Base-by-base conservation (phyloP, 768 basidiomycete species). In the Phlebiopsis gigantea region DNA sequence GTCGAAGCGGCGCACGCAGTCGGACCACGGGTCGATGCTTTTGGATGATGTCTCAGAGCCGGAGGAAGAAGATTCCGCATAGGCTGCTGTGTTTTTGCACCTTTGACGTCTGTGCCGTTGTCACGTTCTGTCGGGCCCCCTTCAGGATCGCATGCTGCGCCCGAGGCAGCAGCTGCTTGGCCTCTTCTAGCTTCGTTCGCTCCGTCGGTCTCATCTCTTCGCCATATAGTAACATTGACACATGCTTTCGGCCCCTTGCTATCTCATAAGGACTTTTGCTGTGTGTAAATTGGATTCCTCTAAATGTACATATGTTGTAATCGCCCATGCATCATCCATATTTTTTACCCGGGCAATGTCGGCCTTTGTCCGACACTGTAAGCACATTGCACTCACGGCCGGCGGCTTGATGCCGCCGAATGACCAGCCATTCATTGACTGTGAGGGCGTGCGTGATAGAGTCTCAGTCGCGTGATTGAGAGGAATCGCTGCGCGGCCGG, bases 1-100 rank as follows among this genome's bases (percentile, higher is more conserved):
- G 2, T 75, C 72, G n/a, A 49, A 50, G 26, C 51, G 60, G 46
- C 69, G 75, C 25, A 74, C 75, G 56, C 78, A 73, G 65, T 79
- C 78, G 60, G 74, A 75, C 30, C 73, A 52, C 34, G n/a, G 45
- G 10, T 9, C 46, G 19, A 17, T 34, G 24, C 34, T 59, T 39
- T 34, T 54, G 24, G 51, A 54, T n/a, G 62, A 62, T 22, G 57
- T 59, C 25, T 67, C 68, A 25, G 62, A 60, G 14, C 63, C 65
- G 24, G 66, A 66, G 17, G 56, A 51, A 44, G 59, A 57, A 45
- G 56, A 65, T 61, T 39, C 53, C 60, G 25, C 53, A 30, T 59
- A 46, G 54, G 26, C 22, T 31, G 21, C n/a, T 51, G 31, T 45
- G 22, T 46, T 46, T 48, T 29, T 48, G 14, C 47, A 19, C 14